These are phyloP conservation scores for Blastobotrys indianensis DNA, from an alignment of 1,139 yeast species.

Conservation along the genomic window DNA sequence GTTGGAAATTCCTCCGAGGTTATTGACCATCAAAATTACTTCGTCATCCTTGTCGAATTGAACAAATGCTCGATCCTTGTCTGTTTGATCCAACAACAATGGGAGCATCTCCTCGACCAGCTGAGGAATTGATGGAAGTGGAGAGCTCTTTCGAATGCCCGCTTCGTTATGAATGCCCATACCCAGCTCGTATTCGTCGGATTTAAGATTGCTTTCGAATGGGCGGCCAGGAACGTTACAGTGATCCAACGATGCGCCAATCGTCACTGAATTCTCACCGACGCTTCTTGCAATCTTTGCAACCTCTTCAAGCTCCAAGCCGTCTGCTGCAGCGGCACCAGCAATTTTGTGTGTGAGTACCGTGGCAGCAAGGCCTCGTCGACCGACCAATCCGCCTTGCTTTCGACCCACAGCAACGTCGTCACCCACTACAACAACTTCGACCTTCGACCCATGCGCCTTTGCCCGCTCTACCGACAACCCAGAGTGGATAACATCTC, in stretches of 20 bases:
- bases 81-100: constrained; percentile 27
- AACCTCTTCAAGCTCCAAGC: constrained; percentile 46
- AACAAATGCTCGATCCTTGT: constrained; percentile 40
- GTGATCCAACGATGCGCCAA: constrained; percentile 86
- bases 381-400: constrained; percentile 85
- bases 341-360: constrained; percentile 77
- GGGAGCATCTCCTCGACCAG: constrained; percentile 34
- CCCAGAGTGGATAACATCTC: constrained; percentile 89
- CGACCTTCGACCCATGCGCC: constrained; percentile 64
- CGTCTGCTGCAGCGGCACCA: constrained; percentile 62
- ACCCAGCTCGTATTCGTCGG: constrained; percentile 76
- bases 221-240: constrained; percentile 81
- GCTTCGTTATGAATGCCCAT: constrained; percentile 97
- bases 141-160: constrained; percentile 64
- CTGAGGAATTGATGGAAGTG: constrained; percentile 50
- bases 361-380: constrained; percentile 92
- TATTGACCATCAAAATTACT: constrained; percentile 58
- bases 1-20: constrained; percentile 80
- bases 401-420: constrained; percentile 89
- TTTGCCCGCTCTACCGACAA: constrained; percentile 84
- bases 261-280: constrained; percentile 65
- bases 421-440: constrained; percentile 73
- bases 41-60: constrained; percentile 57
- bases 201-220: constrained; percentile 48
- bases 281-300: constrained; percentile 55